Evolutionary conservation across 2,329 filamentous ascomycete species (phyloP), one percentile per base, ranked within the genome.

Genomic region (Alternaria novae-zelandiae): DNA sequence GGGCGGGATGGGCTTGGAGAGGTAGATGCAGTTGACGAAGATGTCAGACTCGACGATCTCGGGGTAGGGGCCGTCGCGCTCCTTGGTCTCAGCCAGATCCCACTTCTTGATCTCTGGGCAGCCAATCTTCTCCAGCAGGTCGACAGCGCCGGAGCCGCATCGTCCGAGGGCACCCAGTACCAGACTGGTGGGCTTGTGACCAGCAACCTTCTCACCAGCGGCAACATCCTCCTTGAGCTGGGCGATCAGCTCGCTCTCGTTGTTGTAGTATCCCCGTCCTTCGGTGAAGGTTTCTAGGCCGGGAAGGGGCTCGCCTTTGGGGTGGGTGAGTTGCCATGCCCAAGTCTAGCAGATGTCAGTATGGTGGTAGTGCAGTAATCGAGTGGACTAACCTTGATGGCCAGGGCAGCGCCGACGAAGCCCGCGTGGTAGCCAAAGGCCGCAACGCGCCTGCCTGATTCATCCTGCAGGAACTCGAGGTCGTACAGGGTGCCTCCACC

Each of bases 121-220:
- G 61, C 94, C 94, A 13, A 90, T 90, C 81, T 90, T 89, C 71
- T 88, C 83, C 79, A 91, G 92, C 63, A 95, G 84, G 72, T 97
- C 91, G 41, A 95, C 89, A 20, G 94, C 94, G 65, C 95, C 95
- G 49, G 87, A 88, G 59, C 94, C 94, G 77, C 94, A 97, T 70
- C 94, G 89, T 44, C 92, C 90, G n/a, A 91, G 84, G 9, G 78
- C 78, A 12, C 95, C 95, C 68, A 97, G 95, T 57, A 97, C 89
- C 64, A 98, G 87, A 64, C 94, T 88, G 66, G 88, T 88, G 5
- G 94, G 94, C 71, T 87, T 83, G 67, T 85, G 86, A 53, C 91
- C 91, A 10, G 85, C 85, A 77, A 91, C 89, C 75, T 87, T 87
- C 74, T 87, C 86, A 59, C 90, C 92, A 28, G 85, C 84, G 54